Conservation (phyloP, 352 stramenopile species). For the Phytopythium delawarense region DNA sequence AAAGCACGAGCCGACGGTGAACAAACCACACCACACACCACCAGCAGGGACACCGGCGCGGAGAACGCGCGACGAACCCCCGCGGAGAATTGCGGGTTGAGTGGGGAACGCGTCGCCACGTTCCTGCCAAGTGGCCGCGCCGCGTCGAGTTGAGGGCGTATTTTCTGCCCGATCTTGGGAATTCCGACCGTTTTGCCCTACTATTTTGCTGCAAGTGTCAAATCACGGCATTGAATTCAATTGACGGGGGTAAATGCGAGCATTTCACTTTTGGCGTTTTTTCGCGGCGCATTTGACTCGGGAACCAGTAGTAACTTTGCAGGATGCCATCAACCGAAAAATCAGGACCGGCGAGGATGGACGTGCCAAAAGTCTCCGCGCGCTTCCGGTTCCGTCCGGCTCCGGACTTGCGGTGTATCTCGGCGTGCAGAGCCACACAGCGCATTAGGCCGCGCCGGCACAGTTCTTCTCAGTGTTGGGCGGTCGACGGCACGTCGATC, state of each 20-base stretch:
- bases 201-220: background rate
- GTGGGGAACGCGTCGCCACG: background rate
- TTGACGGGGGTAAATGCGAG: too few species aligned
- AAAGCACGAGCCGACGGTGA: background rate
- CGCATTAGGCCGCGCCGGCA: background rate
- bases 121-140: background rate
- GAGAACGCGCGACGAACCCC: background rate
- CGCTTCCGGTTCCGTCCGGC: background rate
- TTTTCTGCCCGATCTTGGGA: slow-evolving; percentile 1
- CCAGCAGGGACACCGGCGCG: background rate
- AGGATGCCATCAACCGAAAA: background rate
- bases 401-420: background rate
- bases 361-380: background rate
- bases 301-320: background rate
- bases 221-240: background rate
- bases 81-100: background rate
- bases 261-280: too few species aligned
- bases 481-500: background rate
- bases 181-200: background rate
- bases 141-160: background rate
- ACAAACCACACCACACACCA: too few species aligned
- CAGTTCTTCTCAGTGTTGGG: background rate
- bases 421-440: background rate
- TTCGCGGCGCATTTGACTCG: too few species aligned
- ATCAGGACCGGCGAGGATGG: background rate